Percentiles rank a stretch among this genome's conserved stretches.
phyloP scores from a whole-genome alignment of 371 early-diverging fungal species.

The Rhizomucor pusillus region DNA sequence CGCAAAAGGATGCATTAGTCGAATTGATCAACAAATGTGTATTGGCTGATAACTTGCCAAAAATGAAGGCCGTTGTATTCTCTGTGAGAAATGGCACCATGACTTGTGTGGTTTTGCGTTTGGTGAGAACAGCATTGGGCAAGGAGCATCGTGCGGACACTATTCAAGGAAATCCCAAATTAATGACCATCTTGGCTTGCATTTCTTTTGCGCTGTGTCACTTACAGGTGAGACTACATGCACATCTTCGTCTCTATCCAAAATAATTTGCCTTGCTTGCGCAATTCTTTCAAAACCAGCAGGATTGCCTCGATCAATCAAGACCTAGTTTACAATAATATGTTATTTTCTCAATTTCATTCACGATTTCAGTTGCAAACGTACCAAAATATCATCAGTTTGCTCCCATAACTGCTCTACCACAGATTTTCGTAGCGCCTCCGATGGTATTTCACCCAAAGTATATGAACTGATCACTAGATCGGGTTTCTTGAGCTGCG shows the following conservation, averaged over 20 bases:
- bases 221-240: conserved; percentile 75
- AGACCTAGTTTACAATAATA: conserved; percentile 35
- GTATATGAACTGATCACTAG: conserved; percentile 76
- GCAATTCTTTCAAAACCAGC: conserved; percentile 70
- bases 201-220: background rate
- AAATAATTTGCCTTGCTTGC: conserved; percentile 69
- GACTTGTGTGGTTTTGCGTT: conserved; percentile 39
- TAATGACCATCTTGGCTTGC: background rate
- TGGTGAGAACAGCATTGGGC: conserved; percentile 60
- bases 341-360: background rate
- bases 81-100: conserved; percentile 89
- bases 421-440: conserved; percentile 60
- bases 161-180: conserved; percentile 17
- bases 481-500: conserved; percentile 54
- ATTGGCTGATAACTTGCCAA: conserved; percentile 45
- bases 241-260: conserved; percentile 40
- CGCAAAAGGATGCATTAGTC: background rate
- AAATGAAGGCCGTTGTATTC: conserved; percentile 68
- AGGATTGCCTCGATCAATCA: conserved; percentile 89
- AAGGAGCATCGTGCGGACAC: conserved; percentile 75
- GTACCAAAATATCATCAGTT: conserved; percentile 75
- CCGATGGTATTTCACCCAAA: conserved; percentile 70
- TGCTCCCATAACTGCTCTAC: conserved; percentile 77
- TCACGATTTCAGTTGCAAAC: background rate
- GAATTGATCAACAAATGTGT: background rate